These are phyloP conservation scores for Candida buenavistaensis DNA, from an alignment of 1,139 yeast genomes.

Conservation along the genomic window DNA sequence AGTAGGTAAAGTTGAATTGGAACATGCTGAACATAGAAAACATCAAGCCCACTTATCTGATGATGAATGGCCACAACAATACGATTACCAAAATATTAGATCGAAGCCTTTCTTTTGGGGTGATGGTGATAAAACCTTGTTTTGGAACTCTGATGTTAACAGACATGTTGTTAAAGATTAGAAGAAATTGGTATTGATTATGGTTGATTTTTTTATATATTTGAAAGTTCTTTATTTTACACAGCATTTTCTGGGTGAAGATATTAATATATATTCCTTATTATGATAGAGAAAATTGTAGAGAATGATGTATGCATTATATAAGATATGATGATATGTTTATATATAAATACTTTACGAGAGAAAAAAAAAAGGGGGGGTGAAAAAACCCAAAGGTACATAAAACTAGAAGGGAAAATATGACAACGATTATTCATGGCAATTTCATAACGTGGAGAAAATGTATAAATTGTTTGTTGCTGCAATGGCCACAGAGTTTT, in stretches of 20 bases:
- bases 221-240: neutral
- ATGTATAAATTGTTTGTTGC: constrained; percentile 94
- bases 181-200: neutral
- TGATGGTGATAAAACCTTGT: constrained; percentile 93
- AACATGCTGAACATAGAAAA: constrained; percentile 87
- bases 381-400: neutral
- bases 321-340: no score
- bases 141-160: constrained; percentile 94
- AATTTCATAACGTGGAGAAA: constrained; percentile 58
- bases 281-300: no score
- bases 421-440: neutral
- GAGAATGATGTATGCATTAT: no score
- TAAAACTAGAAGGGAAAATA: neutral
- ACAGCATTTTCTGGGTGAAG: no score
- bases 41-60: constrained; percentile 77
- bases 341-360: no score
- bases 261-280: constrained; percentile 5
- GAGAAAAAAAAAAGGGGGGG: neutral
- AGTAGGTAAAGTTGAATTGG: constrained; percentile 76
- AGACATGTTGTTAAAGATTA: constrained; percentile 55
- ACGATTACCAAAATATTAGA: constrained; percentile 90
- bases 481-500: constrained; percentile 95
- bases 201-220: constrained; percentile 3
- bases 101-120: constrained; percentile 94
- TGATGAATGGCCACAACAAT: constrained; percentile 90